These are phyloP conservation scores for Candida tammaniensis DNA, from an alignment of 805 yeast species.

Conservation along the genomic window DNA sequence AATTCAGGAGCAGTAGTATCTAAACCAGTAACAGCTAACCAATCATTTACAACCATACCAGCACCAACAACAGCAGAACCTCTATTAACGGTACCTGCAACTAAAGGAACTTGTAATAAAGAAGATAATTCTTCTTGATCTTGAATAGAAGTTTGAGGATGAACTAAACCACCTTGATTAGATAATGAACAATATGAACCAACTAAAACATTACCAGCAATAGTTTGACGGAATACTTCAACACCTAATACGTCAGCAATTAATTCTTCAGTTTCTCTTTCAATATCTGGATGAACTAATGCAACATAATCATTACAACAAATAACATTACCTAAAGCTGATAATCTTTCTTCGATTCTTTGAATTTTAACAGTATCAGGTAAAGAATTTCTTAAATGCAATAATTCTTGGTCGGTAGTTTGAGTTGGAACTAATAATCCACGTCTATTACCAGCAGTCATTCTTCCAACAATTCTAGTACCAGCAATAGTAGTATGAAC, in stretches of 20 bases:
- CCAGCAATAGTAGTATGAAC: constrained; percentile 98
- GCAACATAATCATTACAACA: constrained; percentile 99
- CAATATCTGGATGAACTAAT: constrained; percentile 97
- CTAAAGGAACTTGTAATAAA: constrained; percentile 92
- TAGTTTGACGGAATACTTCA: constrained; percentile 98
- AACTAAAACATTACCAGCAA: constrained; percentile 95
- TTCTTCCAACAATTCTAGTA: constrained; percentile 94
- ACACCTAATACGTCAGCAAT: constrained; percentile 98
- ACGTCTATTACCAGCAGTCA: constrained; percentile 98
- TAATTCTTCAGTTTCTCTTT: constrained; percentile 97
- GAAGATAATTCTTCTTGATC: constrained; percentile 98
- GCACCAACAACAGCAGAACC: constrained; percentile 98
- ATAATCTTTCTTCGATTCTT: constrained; percentile 95
- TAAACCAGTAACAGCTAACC: constrained; percentile 94
- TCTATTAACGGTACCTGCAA: constrained; percentile 97
- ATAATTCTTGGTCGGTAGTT: constrained; percentile 97
- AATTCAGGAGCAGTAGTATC: constrained; percentile 99
- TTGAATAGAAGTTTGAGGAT: constrained; percentile 94
- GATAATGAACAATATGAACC: constrained; percentile 95
- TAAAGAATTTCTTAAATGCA: constrained; percentile 92
- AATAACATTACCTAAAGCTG: constrained; percentile 96
- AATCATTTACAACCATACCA: constrained; percentile 97
- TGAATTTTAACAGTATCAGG: constrained; percentile 96
- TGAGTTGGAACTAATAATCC: constrained; percentile 96
- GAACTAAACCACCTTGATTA: constrained; percentile 97